These are phyloP conservation scores for Ophiostoma sp. DNA, from an alignment of 2,329 filamentous ascomycete genomes.

Conservation along the genomic window DNA sequence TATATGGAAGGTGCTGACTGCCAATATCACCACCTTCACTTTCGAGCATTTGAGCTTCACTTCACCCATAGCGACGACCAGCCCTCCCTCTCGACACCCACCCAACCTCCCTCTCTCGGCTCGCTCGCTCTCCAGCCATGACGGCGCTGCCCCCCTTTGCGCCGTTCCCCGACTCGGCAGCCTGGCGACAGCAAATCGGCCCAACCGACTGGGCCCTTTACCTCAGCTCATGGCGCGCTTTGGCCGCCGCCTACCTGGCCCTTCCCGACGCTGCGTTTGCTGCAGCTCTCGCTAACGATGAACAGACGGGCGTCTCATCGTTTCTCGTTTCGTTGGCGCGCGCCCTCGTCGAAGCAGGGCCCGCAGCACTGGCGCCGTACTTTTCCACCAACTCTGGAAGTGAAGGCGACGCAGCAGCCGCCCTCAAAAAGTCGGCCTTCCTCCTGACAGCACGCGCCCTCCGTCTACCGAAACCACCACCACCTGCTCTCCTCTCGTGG, in stretches of 20 bases:
- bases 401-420: constrained; percentile 32
- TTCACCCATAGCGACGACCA: too few species aligned
- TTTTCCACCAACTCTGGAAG: constrained; percentile 11
- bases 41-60: background rate
- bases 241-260: constrained; percentile 65
- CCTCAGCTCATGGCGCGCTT: constrained; percentile 71
- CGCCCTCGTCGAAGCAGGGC: constrained; percentile 49
- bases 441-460: constrained; percentile 59
- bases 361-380: constrained; percentile 39
- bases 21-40: background rate
- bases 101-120: background rate
- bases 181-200: constrained; percentile 65
- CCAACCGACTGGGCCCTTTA: constrained; percentile 75
- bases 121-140: constrained; percentile 36
- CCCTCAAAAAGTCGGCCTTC: constrained; percentile 65
- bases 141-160: constrained; percentile 68
- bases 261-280: constrained; percentile 58
- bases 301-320: constrained; percentile 39
- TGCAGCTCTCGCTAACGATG: constrained; percentile 51
- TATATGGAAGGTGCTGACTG: background rate
- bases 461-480: constrained; percentile 36
- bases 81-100: background rate
- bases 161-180: constrained; percentile 66
- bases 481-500: constrained; percentile 57
- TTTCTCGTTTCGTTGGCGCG: constrained; percentile 70